Evolutionary conservation across 345 rosid genomes (phyloP).

Genomic region (Conringia planisiliqua): DNA sequence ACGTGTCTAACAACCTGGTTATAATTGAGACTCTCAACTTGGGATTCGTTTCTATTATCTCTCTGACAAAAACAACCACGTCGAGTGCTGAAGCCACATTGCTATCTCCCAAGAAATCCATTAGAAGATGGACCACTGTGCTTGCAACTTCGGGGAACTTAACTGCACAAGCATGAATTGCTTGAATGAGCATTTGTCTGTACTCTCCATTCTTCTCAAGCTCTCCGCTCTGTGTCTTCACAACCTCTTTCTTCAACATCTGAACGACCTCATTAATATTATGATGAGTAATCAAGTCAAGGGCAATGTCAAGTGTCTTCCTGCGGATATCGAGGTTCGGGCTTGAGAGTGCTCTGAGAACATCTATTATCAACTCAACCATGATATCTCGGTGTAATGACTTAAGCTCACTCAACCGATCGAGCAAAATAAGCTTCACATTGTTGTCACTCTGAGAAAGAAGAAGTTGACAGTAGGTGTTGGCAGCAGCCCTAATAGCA

Average conservation of each 20-base stretch:
- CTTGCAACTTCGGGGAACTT: conserved; percentile 95
- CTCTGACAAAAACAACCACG: conserved; percentile 73
- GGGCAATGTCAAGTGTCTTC: conserved; percentile 80
- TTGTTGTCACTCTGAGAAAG: conserved; percentile 87
- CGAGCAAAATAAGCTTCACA: conserved; percentile 85
- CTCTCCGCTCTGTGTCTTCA: conserved; percentile 87
- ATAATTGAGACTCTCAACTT: conserved; percentile 81
- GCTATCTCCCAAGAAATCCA: conserved; percentile 91
- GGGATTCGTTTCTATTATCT: conserved; percentile 82
- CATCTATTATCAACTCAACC: conserved; percentile 88
- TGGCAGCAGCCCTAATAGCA: conserved; percentile 80
- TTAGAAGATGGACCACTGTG: conserved; percentile 83
- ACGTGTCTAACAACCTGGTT: conserved; percentile 79
- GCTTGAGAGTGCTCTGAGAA: conserved; percentile 88
- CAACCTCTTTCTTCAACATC: conserved; percentile 82
- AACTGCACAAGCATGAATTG: conserved; percentile 82
- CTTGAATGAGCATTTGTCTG: conserved; percentile 92
- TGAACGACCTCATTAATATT: conserved; percentile 78
- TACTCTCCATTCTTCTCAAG: conserved; percentile 90
- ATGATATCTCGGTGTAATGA: conserved; percentile 67
- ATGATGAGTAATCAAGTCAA: conserved; percentile 76
- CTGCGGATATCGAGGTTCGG: conserved; percentile 80
- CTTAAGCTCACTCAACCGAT: conserved; percentile 74
- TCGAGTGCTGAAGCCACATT: conserved; percentile 89
- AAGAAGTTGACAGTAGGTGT: conserved; percentile 81